phyloP scores from a whole-genome alignment of 352 stramenopile species.

The Blastocystis sp. region DNA sequence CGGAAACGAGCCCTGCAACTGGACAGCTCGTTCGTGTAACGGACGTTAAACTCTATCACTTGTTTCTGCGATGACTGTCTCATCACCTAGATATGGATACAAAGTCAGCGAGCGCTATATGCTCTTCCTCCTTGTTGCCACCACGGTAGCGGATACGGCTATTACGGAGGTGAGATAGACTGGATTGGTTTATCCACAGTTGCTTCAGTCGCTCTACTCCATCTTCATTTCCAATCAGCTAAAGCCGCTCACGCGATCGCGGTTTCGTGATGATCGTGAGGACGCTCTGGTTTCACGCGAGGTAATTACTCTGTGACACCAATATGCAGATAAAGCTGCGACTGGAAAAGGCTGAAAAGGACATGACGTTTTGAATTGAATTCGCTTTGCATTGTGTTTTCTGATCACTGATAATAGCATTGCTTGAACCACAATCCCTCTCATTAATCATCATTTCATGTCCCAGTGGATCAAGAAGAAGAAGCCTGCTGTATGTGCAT shows the following conservation, averaged over 20 bases:
- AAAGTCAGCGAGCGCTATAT: background rate
- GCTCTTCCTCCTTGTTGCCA: background rate
- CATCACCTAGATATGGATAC: background rate
- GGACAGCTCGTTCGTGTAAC: background rate
- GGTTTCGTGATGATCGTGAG: background rate
- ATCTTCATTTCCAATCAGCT: background rate
- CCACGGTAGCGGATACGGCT: background rate
- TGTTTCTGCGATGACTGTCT: background rate
- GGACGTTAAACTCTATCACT: background rate
- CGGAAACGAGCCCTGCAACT: background rate
- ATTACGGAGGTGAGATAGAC: background rate
- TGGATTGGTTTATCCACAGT: background rate
- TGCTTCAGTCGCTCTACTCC: background rate
- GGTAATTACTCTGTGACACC: no score
- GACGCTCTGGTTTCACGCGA: background rate
- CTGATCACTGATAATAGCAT: no score
- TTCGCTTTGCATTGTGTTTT: no score
- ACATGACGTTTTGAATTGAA: no score
- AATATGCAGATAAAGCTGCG: no score
- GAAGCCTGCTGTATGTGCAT: background rate
- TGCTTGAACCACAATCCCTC: no score
- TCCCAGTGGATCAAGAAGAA: constrained; percentile 6
- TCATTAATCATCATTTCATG: no score
- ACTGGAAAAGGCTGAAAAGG: no score
- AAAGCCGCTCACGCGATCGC: background rate